These are phyloP conservation scores for Tolypocladium ovalisporum DNA, from an alignment of 2,329 filamentous ascomycete species.

Conservation along the genomic window DNA sequence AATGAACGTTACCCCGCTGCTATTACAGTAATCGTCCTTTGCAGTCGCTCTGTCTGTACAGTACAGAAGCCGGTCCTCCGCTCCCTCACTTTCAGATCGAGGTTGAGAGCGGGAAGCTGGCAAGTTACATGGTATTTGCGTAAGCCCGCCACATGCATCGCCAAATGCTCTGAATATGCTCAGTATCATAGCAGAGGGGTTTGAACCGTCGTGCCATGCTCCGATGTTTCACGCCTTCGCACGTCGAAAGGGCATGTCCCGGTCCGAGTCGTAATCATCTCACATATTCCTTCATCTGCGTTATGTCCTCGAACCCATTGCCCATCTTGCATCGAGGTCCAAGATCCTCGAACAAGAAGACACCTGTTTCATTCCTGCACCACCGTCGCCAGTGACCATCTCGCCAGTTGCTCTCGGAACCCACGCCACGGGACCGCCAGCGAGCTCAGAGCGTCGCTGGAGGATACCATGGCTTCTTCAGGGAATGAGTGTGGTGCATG, in stretches of 20 bases:
- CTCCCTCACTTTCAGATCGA: not conserved
- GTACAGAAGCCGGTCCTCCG: not conserved
- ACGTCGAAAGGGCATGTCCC: conserved; percentile 33
- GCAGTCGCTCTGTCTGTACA: not conserved
- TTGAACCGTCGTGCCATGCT: not conserved
- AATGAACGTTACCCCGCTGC: not conserved
- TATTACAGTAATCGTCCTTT: not conserved
- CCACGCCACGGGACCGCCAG: conserved; percentile 48
- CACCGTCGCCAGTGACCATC: conserved; percentile 32
- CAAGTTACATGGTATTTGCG: too few relatives aligned
- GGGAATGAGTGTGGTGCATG: conserved; percentile 38
- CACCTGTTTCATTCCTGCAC: conserved; percentile 27
- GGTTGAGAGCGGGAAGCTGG: too few relatives aligned
- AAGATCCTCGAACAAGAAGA: conserved; percentile 47
- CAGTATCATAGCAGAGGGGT: not conserved
- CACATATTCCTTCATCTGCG: conserved; percentile 17
- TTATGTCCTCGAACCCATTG: conserved; percentile 36
- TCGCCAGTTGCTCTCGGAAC: conserved; percentile 31
- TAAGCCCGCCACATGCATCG: too few relatives aligned
- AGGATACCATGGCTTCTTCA: conserved; percentile 56
- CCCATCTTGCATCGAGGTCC: conserved; percentile 47
- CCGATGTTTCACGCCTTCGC: not conserved
- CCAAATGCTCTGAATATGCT: not conserved
- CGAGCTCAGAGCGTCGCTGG: conserved; percentile 48
- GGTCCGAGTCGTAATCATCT: conserved; percentile 18